These are phyloP conservation scores for Saturnispora silvae DNA, from an alignment of 805 yeast species.

Conservation along the genomic window DNA sequence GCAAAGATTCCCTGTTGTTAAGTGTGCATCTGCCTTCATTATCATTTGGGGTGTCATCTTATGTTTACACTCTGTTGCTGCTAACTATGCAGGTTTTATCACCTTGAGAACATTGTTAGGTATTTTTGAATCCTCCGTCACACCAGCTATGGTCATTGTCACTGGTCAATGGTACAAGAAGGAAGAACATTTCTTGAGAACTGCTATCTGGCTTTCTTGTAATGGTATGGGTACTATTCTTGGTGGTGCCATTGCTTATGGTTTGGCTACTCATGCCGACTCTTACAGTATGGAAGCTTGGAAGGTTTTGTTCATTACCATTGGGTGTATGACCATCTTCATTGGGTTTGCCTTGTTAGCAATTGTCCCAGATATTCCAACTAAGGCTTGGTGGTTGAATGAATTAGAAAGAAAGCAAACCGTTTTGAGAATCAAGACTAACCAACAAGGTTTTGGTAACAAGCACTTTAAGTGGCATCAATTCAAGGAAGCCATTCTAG, in stretches of 20 bases:
- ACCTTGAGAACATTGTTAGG: conserved; percentile 42
- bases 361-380: conserved; percentile 26
- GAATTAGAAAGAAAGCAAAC: conserved; percentile 29
- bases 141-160: conserved; percentile 28
- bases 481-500: conserved; percentile 20
- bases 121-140: conserved; percentile 26
- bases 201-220: conserved; percentile 23
- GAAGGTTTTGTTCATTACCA: conserved; percentile 25
- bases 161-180: conserved; percentile 25
- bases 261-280: conserved; percentile 20
- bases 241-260: conserved; percentile 26
- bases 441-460: conserved; percentile 28
- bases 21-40: conserved; percentile 16
- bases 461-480: conserved; percentile 22
- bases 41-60: conserved; percentile 39
- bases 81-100: conserved; percentile 36
- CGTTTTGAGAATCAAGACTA: conserved; percentile 24
- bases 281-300: conserved; percentile 20
- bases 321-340: conserved; percentile 25
- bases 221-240: conserved; percentile 25
- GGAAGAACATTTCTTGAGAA: conserved; percentile 24
- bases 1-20: conserved; percentile 40
- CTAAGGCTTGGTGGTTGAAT: conserved; percentile 26
- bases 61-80: conserved; percentile 36
- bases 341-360: conserved; percentile 24